A percentile compares a stretch with the other conserved stretches of the same genome.
Evolutionary conservation across 2,329 filamentous ascomycete genomes (phyloP).

Genomic region (Arachnopeziza araneosa): DNA sequence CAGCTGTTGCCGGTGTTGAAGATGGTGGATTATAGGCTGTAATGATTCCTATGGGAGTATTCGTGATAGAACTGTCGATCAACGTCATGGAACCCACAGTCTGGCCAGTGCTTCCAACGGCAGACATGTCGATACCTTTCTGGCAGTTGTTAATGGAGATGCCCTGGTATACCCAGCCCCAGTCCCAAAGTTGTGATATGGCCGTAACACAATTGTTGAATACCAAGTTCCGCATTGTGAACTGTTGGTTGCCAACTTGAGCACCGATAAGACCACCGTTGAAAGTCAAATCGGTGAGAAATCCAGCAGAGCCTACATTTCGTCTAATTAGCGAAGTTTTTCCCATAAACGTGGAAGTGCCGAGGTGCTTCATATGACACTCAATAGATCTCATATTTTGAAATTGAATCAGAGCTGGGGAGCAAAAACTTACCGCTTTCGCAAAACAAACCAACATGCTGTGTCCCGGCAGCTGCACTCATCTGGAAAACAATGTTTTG

Average conservation of each 20-base stretch:
- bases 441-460: too few species aligned
- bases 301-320: conserved; percentile 39
- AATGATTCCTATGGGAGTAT: conserved; percentile 46
- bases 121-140: conserved; percentile 46
- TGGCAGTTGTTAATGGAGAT: conserved; percentile 39
- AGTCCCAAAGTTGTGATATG: background rate
- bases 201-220: conserved; percentile 58
- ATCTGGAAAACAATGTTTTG: conserved; percentile 44
- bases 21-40: too few species aligned
- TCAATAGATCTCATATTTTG: too few species aligned
- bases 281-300: conserved; percentile 53
- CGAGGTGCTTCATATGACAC: too few species aligned
- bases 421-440: too few species aligned
- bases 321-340: too few species aligned
- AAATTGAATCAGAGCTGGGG: too few species aligned
- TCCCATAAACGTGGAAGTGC: too few species aligned
- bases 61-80: conserved; percentile 48
- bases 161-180: background rate
- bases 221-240: conserved; percentile 56
- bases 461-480: too few species aligned
- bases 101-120: conserved; percentile 31
- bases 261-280: conserved; percentile 53
- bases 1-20: too few species aligned
- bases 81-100: conserved; percentile 52
- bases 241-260: conserved; percentile 42